Base-by-base conservation (phyloP, 1,284 basidiomycete species). In the Cutaneotrichosporon sp. region DNA sequence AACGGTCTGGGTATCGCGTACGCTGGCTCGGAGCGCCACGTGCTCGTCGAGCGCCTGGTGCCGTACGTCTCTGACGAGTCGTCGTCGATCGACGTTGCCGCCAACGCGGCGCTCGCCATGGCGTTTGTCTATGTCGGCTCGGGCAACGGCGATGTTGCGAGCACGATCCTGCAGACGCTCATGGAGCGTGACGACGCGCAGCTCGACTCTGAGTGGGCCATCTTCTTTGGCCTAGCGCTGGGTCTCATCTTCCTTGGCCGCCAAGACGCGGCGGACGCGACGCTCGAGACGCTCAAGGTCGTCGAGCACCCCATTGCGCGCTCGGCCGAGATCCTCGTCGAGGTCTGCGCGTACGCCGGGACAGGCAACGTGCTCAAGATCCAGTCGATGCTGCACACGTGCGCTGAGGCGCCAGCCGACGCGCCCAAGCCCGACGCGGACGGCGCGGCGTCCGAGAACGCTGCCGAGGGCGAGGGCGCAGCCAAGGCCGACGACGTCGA, bases 81-180 rank as follows among this genome's bases (percentile, higher is more conserved):
- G 14, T 77, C 84, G 39, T 85, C 88, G 34, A 97, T 94, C 84
- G 92, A 98, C 73, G 84, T 98, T 22, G 85, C 86, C 0, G 83
- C 88, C 38, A 80, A 97, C 58, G 84, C 92, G 18, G 85, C 92
- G 0, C 80, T 99, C 20, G 84, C 93, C 0, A 81, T 97, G 17
- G 94, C 94, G 2, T 94, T 97, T 73, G 86, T 97, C 54, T 97
- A 91, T 70, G 92, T 94, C 34, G 96, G 94, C 21, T 92, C 90
- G 65, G 90, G 87, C 50, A 88, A 97, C 66, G 94, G 92, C 18
- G 96, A 98, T 63, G 85, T 97, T 21, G 87, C 90, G 2, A 85
- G 85, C 53, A 85, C 87, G 0, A 93, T 98, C 52, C 76, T 97
- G 67, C 92, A 97, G 76, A 87, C 88, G 7, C 76, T 98, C 69